phyloP scores from a whole-genome alignment of 176 grass and related monocot species.

The Ensete ventricosum region DNA sequence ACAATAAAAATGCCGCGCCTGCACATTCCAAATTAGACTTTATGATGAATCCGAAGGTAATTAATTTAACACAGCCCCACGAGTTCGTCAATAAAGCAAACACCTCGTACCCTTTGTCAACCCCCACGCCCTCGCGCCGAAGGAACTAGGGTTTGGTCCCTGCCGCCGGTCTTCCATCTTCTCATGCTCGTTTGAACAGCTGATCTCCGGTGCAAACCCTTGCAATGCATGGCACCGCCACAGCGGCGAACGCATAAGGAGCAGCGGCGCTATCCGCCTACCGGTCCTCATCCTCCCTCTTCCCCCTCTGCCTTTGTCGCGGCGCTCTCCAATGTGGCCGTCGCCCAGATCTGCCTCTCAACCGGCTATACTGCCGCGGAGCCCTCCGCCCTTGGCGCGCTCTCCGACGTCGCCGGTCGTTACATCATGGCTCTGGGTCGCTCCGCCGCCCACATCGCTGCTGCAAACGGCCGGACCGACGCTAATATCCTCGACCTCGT shows the following conservation, averaged over 20 bases:
- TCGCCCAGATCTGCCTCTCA: constrained; percentile 37
- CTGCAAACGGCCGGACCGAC: constrained; percentile 37
- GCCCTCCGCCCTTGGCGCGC: constrained; percentile 24
- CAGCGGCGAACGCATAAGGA: constrained; percentile 11
- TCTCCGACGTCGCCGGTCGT: constrained; percentile 34
- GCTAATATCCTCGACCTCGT: constrained; percentile 40
- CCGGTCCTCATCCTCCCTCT: neutral
- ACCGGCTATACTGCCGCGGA: constrained; percentile 36
- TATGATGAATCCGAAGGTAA: too few species aligned
- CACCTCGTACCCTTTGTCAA: too few species aligned
- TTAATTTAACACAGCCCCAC: too few species aligned
- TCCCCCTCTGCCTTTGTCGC: neutral
- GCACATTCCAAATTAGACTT: too few species aligned
- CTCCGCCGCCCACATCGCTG: constrained; percentile 25
- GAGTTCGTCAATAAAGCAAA: too few species aligned
- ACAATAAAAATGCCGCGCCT: too few species aligned
- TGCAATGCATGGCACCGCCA: constrained; percentile 44
- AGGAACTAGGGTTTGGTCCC: too few species aligned
- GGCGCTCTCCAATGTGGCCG: constrained; percentile 24
- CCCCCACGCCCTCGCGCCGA: too few species aligned
- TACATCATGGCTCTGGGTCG: constrained; percentile 43
- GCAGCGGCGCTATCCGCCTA: neutral
- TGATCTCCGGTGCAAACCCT: too few species aligned
- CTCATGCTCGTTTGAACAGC: too few species aligned
- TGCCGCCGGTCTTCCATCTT: too few species aligned